Evolutionary conservation across 2,329 filamentous ascomycete species (phyloP), one percentile per base, ranked within the genome.

Genomic region (Talaromyces marneffei): DNA sequence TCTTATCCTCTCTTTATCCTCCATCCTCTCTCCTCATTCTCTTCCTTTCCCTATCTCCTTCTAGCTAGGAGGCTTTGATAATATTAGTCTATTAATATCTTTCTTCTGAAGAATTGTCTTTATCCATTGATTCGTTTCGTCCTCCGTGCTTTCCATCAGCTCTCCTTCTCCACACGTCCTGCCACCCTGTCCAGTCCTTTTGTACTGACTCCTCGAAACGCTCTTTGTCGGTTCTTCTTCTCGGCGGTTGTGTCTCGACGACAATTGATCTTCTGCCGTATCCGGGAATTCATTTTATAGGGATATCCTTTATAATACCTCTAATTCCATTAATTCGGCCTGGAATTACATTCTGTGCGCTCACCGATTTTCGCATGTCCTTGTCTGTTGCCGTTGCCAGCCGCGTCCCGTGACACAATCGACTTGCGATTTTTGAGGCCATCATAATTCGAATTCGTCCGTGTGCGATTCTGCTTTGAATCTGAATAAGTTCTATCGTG

Each of bases 81-180:
- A 53, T 61, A 62, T 39, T 60, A 61, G 18, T 40, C 29, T 61
- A 63, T 63, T 63, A 60, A 60, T 63, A 58, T 42, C 44, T 58
- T 37, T 48, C 40, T 52, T 59, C 44, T 37, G 50, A 29, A 55
- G 27, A 57, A 39, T 60, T 55, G 33, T 20, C 20, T 59, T 63
- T 48, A 40, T 46, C 56, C 57, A 52, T 50, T 57, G 52, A 46
- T 46, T 54, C 29, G 18, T 37, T 50, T 42, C 23, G 40, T 39
- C 48, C 29, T 46, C 48, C 46, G 33, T 29, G 23, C 44, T 53
- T 52, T 50, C 61, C 61, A 53, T 48, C 61, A 37, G 46, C 23
- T 37, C 46, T 20, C 18, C 37, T 25, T 44, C 57, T 59, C 48
- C 35, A 50, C 29, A 53, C 40, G 16, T 42, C 54, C 52, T 48